A percentile compares a stretch with the other conserved stretches of the same genome.
Conservation (phyloP, 352 stramenopile genomes). For the Globisporangium spiculum region DNA sequence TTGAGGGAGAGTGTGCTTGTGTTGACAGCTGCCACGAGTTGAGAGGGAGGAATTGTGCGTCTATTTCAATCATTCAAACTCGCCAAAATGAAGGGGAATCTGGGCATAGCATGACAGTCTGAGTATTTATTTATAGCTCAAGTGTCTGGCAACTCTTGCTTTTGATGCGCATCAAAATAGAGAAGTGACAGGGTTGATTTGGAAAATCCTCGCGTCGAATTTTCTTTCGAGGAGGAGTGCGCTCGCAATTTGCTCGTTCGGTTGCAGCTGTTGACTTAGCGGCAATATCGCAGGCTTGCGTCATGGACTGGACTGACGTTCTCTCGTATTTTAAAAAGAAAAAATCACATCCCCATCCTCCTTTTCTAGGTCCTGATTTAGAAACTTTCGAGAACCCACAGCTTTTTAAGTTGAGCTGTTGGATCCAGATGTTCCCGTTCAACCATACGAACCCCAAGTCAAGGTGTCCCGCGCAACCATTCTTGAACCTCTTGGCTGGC, state of each 20-base stretch:
- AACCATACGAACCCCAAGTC: background rate
- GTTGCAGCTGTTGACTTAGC: constrained; percentile 5
- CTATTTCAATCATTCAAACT: background rate
- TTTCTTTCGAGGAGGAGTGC: background rate
- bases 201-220: background rate
- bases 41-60: background rate
- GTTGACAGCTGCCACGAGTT: background rate
- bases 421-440: constrained; percentile 12
- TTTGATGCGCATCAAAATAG: background rate
- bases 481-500: background rate
- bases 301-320: background rate
- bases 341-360: constrained; percentile 1
- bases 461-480: background rate
- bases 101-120: no score
- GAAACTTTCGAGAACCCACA: constrained; percentile 2
- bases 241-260: background rate
- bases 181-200: background rate
- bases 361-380: background rate
- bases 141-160: background rate
- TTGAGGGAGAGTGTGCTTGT: background rate
- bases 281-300: background rate
- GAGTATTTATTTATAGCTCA: background rate
- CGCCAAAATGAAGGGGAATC: background rate
- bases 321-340: background rate
- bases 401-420: background rate